Evolutionary conservation across 306 rosid genomes (phyloP).

Genomic region (Trichosanthes cucumerina): DNA sequence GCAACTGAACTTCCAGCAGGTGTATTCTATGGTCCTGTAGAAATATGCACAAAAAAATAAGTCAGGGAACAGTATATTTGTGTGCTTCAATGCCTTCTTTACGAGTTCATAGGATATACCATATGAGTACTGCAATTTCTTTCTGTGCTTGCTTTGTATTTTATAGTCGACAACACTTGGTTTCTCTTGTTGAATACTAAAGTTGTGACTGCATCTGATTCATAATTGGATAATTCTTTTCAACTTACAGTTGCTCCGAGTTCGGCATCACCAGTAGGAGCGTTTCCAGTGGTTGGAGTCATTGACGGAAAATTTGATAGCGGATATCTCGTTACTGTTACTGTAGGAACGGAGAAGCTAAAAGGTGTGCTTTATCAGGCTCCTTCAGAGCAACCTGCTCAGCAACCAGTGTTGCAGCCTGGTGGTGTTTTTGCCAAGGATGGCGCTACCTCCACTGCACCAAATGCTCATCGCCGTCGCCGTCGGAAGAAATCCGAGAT

Average conservation of each 20-base stretch:
- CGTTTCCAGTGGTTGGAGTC: constrained; percentile 46
- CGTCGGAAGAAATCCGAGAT: constrained; percentile 79
- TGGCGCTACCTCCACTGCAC: constrained; percentile 21
- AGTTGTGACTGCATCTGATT: neutral
- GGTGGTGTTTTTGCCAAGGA: constrained; percentile 15
- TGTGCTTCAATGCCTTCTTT: neutral
- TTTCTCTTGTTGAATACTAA: neutral
- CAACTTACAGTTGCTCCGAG: constrained; percentile 17
- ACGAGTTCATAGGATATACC: neutral
- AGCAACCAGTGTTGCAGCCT: constrained; percentile 18
- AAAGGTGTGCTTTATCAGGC: constrained; percentile 73
- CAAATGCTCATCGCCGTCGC: constrained; percentile 52
- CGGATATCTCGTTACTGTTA: constrained; percentile 82
- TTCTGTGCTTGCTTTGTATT: neutral
- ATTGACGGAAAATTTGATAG: constrained; percentile 91
- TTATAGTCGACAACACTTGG: neutral
- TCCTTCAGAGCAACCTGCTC: constrained; percentile 22
- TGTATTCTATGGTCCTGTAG: constrained; percentile 9
- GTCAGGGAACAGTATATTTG: neutral
- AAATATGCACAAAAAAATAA: neutral
- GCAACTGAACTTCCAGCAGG: constrained; percentile 47
- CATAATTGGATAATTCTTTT: neutral
- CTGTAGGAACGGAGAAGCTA: constrained; percentile 60
- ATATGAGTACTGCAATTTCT: neutral
- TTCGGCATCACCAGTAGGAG: constrained; percentile 27